A percentile compares a stretch with the other conserved stretches of the same genome.
Conservation (phyloP, 108 stramenopile genomes). For the Stephanodiscus triporus region DNA sequence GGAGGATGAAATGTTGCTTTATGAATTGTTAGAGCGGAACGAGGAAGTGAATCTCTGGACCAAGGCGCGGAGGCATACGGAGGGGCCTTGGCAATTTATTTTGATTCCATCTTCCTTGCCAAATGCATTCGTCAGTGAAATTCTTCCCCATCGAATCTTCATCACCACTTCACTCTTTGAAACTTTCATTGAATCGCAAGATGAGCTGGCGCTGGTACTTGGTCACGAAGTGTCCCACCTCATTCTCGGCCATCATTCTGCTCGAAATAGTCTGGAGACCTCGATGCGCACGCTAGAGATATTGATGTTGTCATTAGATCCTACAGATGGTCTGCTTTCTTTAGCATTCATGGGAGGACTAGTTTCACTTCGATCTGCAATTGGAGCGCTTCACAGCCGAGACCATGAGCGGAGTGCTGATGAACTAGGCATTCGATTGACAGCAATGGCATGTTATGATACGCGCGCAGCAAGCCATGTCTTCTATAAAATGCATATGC, state of each 20-base stretch:
- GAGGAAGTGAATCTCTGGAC: constrained; percentile 49
- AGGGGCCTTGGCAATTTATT: constrained; percentile 57
- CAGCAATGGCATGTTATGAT: constrained; percentile 84
- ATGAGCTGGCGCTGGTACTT: constrained; percentile 82
- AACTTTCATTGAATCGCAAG: constrained; percentile 69
- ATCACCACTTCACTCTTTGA: constrained; percentile 77
- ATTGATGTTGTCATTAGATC: constrained; percentile 77
- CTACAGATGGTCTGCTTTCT: constrained; percentile 74
- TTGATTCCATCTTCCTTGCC: constrained; percentile 63
- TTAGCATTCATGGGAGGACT: constrained; percentile 66
- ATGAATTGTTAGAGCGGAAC: constrained; percentile 29
- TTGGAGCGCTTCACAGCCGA: constrained; percentile 69
- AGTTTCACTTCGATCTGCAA: constrained; percentile 55
- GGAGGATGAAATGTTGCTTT: constrained; percentile 35
- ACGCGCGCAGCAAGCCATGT: constrained; percentile 65
- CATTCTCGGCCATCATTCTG: constrained; percentile 72
- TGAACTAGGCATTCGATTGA: constrained; percentile 71
- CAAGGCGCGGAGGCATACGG: constrained; percentile 43
- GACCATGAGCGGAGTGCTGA: constrained; percentile 79
- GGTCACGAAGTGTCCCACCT: constrained; percentile 85
- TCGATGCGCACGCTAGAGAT: constrained; percentile 78
- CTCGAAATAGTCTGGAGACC: constrained; percentile 64
- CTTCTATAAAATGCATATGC: constrained; percentile 78
- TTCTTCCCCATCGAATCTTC: constrained; percentile 84
- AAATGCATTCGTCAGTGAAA: constrained; percentile 89